phyloP scores from a whole-genome alignment of 2,329 filamentous ascomycete species.

The Cercospora zeae-maydis region DNA sequence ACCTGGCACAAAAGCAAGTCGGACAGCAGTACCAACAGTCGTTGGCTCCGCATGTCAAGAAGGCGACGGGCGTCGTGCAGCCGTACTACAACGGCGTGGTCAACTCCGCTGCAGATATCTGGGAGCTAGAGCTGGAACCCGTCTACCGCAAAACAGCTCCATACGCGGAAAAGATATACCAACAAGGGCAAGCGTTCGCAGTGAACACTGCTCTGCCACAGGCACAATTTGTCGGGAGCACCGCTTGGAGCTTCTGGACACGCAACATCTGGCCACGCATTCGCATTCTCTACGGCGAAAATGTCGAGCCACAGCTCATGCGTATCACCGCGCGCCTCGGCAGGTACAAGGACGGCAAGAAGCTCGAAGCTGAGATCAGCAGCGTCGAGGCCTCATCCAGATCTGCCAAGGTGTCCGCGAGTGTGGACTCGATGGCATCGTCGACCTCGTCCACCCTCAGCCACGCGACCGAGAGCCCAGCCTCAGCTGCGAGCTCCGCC shows the following conservation, averaged over 20 bases:
- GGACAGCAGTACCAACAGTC: constrained; percentile 65
- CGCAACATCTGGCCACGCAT: constrained; percentile 77
- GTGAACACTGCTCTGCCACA: constrained; percentile 69
- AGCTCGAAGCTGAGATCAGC: constrained; percentile 57
- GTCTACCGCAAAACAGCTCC: constrained; percentile 71
- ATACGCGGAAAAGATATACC: constrained; percentile 67
- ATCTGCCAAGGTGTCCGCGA: constrained; percentile 29
- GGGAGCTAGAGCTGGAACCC: constrained; percentile 70
- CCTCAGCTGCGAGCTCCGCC: constrained; percentile 24
- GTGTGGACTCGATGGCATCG: constrained; percentile 26
- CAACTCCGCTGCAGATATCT: constrained; percentile 63
- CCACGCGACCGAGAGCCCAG: constrained; percentile 28
- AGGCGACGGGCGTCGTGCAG: constrained; percentile 53
- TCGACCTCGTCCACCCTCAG: constrained; percentile 29
- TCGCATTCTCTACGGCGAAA: constrained; percentile 76
- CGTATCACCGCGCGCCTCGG: constrained; percentile 89
- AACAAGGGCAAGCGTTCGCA: constrained; percentile 62
- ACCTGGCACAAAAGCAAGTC: constrained; percentile 59
- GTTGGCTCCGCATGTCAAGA: constrained; percentile 70
- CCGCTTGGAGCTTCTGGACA: constrained; percentile 67
- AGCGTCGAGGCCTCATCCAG: constrained; percentile 46
- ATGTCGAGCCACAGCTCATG: constrained; percentile 90
- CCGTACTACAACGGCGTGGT: constrained; percentile 71
- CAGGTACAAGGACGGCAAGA: constrained; percentile 64
- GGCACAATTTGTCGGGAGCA: constrained; percentile 66